A percentile compares a stretch with the other conserved stretches of the same genome.
Evolutionary conservation across 345 rosid species (phyloP).

Genomic region (Draba incana): DNA sequence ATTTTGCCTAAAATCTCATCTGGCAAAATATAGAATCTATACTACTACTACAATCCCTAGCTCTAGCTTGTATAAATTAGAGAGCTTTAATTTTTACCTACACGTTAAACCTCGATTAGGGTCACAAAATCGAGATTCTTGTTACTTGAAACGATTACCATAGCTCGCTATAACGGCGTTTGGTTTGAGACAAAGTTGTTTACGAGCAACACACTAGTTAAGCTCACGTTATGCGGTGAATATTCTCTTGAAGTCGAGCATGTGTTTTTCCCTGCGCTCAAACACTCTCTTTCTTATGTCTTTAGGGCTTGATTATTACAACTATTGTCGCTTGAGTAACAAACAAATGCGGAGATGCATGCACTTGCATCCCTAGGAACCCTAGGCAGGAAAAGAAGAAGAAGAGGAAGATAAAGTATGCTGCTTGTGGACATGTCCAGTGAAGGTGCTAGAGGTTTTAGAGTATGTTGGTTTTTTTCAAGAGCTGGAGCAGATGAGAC

Average conservation of each 20-base stretch:
- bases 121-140: too few species aligned
- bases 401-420: background rate
- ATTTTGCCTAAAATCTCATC: too few species aligned
- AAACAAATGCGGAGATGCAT: background rate
- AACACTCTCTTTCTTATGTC: background rate
- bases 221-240: background rate
- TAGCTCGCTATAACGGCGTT: too few species aligned
- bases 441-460: conserved; percentile 4
- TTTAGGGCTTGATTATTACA: background rate
- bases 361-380: conserved; percentile 4
- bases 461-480: background rate
- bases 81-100: too few species aligned
- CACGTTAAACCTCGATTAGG: too few species aligned
- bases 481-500: conserved; percentile 1
- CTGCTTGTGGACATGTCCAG: background rate
- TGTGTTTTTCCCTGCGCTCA: conserved; percentile 10
- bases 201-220: background rate
- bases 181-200: background rate
- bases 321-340: background rate
- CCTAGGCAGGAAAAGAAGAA: too few species aligned
- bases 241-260: background rate
- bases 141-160: too few species aligned
- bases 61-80: too few species aligned
- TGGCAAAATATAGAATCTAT: too few species aligned
- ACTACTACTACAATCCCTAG: too few species aligned